Conservation (phyloP, 2,329 filamentous ascomycete species). For the Botrytis porri region DNA sequence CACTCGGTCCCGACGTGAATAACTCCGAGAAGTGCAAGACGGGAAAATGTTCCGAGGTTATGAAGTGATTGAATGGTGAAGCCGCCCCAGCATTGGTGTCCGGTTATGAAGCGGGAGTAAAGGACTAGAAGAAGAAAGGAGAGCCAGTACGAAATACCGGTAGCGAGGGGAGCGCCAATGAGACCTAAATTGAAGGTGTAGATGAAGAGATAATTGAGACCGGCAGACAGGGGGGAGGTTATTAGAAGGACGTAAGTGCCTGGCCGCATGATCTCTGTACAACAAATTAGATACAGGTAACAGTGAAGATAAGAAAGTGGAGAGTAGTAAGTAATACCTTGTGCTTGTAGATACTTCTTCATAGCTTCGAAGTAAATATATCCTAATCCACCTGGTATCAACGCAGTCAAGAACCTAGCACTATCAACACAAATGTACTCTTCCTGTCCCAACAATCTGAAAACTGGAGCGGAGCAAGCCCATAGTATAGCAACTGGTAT, state of each 20-base stretch:
- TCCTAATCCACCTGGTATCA: slow-evolving; percentile 78
- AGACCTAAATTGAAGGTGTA: slow-evolving; percentile 69
- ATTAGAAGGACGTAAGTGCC: slow-evolving; percentile 80
- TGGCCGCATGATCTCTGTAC: slow-evolving; percentile 65
- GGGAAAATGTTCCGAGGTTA: slow-evolving; percentile 68
- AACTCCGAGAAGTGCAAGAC: slow-evolving; percentile 71
- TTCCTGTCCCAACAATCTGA: slow-evolving; percentile 72
- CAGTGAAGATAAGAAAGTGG: slow-evolving; percentile 45
- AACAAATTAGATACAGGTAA: not conserved
- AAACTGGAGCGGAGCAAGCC: slow-evolving; percentile 71
- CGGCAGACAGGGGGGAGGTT: slow-evolving; percentile 75
- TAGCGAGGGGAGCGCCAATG: slow-evolving; percentile 76
- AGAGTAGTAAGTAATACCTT: slow-evolving; percentile 60
- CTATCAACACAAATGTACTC: slow-evolving; percentile 73
- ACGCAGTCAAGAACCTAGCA: slow-evolving; percentile 65
- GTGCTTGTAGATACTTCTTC: slow-evolving; percentile 86
- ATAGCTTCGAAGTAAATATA: slow-evolving; percentile 86
- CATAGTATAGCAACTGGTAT: slow-evolving; percentile 69
- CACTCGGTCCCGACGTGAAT: slow-evolving; percentile 87
- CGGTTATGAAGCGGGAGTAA: slow-evolving; percentile 68
- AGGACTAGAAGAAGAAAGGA: slow-evolving; percentile 74
- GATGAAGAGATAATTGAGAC: slow-evolving; percentile 78
- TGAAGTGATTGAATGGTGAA: slow-evolving; percentile 61
- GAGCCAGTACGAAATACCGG: slow-evolving; percentile 80
- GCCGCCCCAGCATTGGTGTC: slow-evolving; percentile 78